Evolutionary conservation across 768 basidiomycete species (phyloP), one percentile per base, ranked within the genome.

Genomic region (Lactarius psammicola): DNA sequence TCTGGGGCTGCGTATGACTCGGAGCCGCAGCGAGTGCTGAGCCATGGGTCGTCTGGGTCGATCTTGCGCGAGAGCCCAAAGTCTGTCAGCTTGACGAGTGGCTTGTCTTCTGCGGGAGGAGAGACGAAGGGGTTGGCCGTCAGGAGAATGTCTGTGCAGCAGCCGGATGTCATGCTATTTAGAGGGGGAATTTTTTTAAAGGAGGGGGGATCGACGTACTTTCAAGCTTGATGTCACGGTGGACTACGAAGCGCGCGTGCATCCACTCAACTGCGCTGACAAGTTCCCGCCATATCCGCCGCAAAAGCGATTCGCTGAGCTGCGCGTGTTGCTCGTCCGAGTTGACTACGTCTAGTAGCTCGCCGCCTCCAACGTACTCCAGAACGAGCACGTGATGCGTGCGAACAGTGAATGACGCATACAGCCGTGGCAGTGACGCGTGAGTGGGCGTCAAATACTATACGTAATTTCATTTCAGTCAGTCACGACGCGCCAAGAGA

Each of bases 21-120:
- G 33, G 87, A 89, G 7, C 94, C 93, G 75, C 94, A 96, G 1
- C 93, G 84, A 11, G 93, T 95, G 20, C 82, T 81, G 13, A 95
- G 79, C 18, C 86, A 76, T 1, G 88, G 88, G 1, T 78, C 71
- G 5, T 81, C 76, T 17, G 87, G 81, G 70, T 90, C 85, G 69
- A 94, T 86, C 75, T 93, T 93, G 31, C 92, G 82, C 18, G 92
- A 87, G n/a, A 96, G 84, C 8, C 94, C 93, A 72, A 95, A 96
- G 74, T 96, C 94, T 51, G 90, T 89, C 10, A 95, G 80, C 73
- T 94, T 93, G 76, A 95, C 79, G 7, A 94, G 80, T 1, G 69
- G 69, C 13, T 38, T 46, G 20, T 30, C 56, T 1, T 75, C 66
- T 13, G 80, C 79, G 4, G 78, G 75, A 3, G 77, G 76, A 2